phyloP scores from a whole-genome alignment of 495 filamentous ascomycete species.

The Neohortaea acidophila region DNA sequence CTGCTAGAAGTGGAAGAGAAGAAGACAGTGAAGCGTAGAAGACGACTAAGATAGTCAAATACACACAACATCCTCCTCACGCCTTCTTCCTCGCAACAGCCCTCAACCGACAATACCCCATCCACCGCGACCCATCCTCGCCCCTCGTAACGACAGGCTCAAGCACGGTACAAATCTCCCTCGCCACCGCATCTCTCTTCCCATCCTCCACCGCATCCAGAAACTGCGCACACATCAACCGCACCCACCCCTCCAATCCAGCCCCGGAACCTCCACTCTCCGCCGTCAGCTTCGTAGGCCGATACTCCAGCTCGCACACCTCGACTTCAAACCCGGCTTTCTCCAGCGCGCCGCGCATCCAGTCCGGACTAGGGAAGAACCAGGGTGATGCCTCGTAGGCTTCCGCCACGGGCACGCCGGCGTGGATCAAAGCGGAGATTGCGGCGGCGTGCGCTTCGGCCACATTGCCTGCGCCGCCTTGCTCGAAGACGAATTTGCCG shows the following conservation, averaged over 20 bases:
- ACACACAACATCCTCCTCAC: background rate
- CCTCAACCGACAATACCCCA: conserved; percentile 61
- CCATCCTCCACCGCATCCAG: conserved; percentile 36
- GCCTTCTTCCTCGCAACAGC: conserved; percentile 42
- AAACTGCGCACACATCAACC: conserved; percentile 45
- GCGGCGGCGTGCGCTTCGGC: conserved; percentile 48
- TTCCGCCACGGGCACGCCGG: conserved; percentile 35
- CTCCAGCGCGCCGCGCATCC: conserved; percentile 38
- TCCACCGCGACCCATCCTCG: conserved; percentile 43
- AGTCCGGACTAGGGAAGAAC: conserved; percentile 55
- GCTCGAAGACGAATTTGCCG: conserved; percentile 53
- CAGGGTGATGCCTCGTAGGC: conserved; percentile 44
- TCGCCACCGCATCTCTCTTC: conserved; percentile 39
- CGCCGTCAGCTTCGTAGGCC: conserved; percentile 45
- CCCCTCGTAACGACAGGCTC: conserved; percentile 35
- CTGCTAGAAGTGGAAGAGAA: conserved; percentile 20
- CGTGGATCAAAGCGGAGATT: conserved; percentile 34
- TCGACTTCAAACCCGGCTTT: conserved; percentile 45
- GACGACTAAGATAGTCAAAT: background rate
- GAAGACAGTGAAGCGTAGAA: conserved; percentile 9
- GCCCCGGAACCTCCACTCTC: conserved; percentile 30
- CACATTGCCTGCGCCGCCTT: conserved; percentile 59
- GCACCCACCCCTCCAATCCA: conserved; percentile 57
- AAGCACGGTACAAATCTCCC: conserved; percentile 40
- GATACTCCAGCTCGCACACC: conserved; percentile 45